Evolutionary conservation across 495 filamentous ascomycete genomes (phyloP).

Genomic region (Melanomma pulvis-pyrius): DNA sequence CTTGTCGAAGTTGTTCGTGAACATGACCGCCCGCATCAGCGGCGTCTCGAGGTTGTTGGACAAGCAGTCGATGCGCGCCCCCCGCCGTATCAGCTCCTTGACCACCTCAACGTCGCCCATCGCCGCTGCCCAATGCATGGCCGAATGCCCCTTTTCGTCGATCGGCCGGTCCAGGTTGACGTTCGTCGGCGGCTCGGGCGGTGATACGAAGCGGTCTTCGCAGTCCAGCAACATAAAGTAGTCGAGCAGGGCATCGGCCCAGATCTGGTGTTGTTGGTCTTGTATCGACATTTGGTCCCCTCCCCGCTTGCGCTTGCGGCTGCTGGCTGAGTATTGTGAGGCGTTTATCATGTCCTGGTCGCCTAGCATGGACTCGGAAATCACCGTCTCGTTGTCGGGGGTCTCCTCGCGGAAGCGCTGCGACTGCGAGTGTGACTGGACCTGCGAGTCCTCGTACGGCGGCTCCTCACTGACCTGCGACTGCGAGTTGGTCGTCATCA

Average conservation of each 20-base stretch:
- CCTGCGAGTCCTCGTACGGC: conserved; percentile 51
- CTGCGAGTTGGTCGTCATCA: conserved; percentile 34
- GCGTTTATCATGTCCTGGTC: conserved; percentile 75
- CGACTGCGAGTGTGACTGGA: conserved; percentile 36
- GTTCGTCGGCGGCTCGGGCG: conserved; percentile 75
- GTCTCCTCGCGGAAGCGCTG: conserved; percentile 78
- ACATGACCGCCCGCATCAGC: conserved; percentile 89
- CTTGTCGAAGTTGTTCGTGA: conserved; percentile 94
- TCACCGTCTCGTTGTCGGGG: conserved; percentile 75
- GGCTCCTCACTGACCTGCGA: conserved; percentile 56
- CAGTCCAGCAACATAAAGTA: conserved; percentile 86
- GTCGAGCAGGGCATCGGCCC: conserved; percentile 88
- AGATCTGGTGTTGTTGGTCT: conserved; percentile 83
- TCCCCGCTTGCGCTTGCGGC: conserved; percentile 76
- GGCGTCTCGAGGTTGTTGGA: conserved; percentile 89
- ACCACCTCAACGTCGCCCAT: conserved; percentile 96
- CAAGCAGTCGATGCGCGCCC: conserved; percentile 66
- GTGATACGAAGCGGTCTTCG: conserved; percentile 65
- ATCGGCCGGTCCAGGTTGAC: conserved; percentile 88
- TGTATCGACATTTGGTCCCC: conserved; percentile 62
- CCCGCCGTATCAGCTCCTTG: conserved; percentile 75
- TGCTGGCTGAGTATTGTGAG: conserved; percentile 66
- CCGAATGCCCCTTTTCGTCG: conserved; percentile 84
- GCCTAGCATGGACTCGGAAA: conserved; percentile 78
- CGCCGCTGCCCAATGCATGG: conserved; percentile 94